Evolutionary conservation across 2,329 filamentous ascomycete genomes (phyloP).

Genomic region (Exophiala sp.): DNA sequence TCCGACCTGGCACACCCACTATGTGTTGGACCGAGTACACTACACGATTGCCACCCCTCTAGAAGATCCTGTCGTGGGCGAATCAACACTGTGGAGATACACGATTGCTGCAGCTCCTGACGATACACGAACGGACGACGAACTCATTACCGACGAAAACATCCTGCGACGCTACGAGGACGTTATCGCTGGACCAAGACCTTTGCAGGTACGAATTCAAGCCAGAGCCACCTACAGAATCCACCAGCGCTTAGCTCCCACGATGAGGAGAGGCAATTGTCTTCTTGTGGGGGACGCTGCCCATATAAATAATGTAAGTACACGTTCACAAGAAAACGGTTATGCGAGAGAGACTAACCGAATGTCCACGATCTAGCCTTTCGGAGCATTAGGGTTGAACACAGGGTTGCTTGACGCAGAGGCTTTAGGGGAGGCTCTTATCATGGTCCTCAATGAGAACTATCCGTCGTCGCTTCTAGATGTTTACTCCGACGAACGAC

Average conservation of each 20-base stretch:
- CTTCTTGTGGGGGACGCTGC: conserved; percentile 60
- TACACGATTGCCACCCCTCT: conserved; percentile 13
- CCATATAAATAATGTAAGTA: conserved; percentile 36
- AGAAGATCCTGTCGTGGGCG: conserved; percentile 7
- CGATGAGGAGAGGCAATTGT: conserved; percentile 8
- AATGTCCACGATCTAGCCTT: conserved; percentile 2
- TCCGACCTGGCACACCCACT: conserved; percentile 2
- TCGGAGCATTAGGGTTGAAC: conserved; percentile 15
- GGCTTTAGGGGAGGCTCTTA: conserved; percentile 11
- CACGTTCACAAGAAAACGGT: background rate
- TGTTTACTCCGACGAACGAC: conserved; percentile 13
- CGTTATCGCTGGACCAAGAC: conserved; percentile 6
- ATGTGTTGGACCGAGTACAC: conserved; percentile 5
- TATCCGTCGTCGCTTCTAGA: background rate
- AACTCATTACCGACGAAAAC: conserved; percentile 10
- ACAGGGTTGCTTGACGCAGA: conserved; percentile 18
- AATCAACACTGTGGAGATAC: conserved; percentile 14
- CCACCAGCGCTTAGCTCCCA: conserved; percentile 15
- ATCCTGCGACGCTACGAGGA: conserved; percentile 11
- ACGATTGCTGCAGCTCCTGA: conserved; percentile 9
- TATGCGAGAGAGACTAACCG: background rate
- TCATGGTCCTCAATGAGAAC: conserved; percentile 11
- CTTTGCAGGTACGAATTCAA: conserved; percentile 12
- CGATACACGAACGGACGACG: conserved; percentile 5
- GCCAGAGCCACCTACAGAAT: conserved; percentile 8